Evolutionary conservation across 1,284 basidiomycete genomes (phyloP), one percentile per base, ranked within the genome.

Genomic region (Boletus sp.): DNA sequence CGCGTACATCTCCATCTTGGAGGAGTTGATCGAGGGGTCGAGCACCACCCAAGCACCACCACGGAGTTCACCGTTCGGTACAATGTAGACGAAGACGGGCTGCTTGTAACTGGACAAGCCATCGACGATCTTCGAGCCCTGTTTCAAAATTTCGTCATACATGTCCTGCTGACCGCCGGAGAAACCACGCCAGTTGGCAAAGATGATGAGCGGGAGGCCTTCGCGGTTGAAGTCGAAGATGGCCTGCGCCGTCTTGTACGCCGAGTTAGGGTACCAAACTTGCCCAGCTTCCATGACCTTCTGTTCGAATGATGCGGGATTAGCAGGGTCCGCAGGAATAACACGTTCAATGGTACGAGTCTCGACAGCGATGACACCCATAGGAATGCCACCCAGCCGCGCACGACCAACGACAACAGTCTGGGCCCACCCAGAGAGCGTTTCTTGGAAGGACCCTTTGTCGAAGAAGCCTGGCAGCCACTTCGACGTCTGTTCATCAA

Each of bases 161-260:
- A 98, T 98, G 77, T 98, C 96, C 75, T 97, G 94, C 76, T 98
- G 96, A 69, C 97, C 97, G 65, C 97, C 97, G 27, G 97, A 99
- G 88, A 99, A 99, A 41, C 97, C 97, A 81, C 97, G 94, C 96
- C 97, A 99, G 82, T 99, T 99, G 62, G 97, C 97, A 69, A 99
- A 98, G 75, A 99, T 96, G 75, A 99, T 94, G 61, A 99, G 83
- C 5, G 97, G 97, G 24, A 99, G 82, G 43, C 93, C 94, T 77
- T 99, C 97, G 52, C 95, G 89, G 78, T 96, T 92, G 80, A 99
- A 94, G 79, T 99, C 97, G 76, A 96, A 94, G 78, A 99, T 99
- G 18, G 97, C 96, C 71, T 98, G 97, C 11, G 96, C 97, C 27
- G 97, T 99, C 84, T 99, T 99, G 82, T 98, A 96, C n/a, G 97